Evolutionary conservation across 805 yeast genomes (phyloP).

Genomic region (Yarrowia sp.): DNA sequence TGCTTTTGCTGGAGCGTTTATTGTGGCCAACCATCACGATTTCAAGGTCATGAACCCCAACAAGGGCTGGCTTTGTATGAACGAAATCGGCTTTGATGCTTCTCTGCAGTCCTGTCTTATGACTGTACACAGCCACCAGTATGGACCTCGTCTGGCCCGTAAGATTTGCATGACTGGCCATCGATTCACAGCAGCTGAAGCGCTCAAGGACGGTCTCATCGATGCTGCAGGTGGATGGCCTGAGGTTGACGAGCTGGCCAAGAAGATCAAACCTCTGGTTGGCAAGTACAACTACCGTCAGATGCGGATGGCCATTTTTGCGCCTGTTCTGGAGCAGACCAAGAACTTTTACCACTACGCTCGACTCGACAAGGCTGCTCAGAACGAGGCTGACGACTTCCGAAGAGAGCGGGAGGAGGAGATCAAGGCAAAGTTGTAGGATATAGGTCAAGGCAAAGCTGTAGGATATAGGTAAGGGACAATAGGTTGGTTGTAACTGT

Average conservation of each 20-base stretch:
- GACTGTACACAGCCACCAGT: conserved; percentile 36
- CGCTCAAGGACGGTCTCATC: conserved; percentile 35
- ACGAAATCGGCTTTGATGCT: conserved; percentile 42
- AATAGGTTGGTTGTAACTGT: no score
- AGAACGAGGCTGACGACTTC: neutral
- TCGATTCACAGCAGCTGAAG: conserved; percentile 37
- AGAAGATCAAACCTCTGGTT: neutral
- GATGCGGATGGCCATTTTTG: conserved; percentile 17
- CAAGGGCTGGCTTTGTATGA: conserved; percentile 41
- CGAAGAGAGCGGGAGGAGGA: neutral
- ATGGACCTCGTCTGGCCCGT: conserved; percentile 34
- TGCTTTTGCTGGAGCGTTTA: conserved; percentile 43
- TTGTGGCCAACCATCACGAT: conserved; percentile 40
- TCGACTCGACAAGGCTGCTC: neutral
- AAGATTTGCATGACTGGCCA: conserved; percentile 38
- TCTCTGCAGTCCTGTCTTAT: conserved; percentile 39
- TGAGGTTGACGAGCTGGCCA: conserved; percentile 1
- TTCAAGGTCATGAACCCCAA: conserved; percentile 41
- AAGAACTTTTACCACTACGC: neutral
- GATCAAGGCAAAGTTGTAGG: conserved; percentile 6
- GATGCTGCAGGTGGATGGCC: conserved; percentile 37
- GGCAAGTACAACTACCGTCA: neutral
- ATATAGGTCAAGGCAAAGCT: no score
- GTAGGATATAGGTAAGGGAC: no score
- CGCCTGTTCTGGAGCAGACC: neutral